A percentile compares a stretch with the other conserved stretches of the same genome.
These are phyloP conservation scores for Dryas drummondii DNA, from an alignment of 306 rosid genomes.

Conservation along the genomic window DNA sequence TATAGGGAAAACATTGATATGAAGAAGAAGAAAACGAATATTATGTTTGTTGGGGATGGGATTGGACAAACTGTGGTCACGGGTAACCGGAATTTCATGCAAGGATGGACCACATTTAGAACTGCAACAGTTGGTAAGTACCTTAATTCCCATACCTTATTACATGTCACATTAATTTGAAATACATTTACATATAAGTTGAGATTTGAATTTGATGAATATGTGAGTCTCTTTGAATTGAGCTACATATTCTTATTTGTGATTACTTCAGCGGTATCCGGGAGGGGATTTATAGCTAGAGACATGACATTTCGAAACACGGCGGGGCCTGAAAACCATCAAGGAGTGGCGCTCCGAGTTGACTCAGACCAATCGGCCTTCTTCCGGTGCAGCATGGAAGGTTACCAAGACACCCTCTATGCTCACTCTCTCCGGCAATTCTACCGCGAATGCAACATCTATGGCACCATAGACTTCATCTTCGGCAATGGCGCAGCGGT, in stretches of 20 bases:
- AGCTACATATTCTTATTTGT: background rate
- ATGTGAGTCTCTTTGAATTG: no score
- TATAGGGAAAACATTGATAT: conserved; percentile 78
- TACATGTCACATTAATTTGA: no score
- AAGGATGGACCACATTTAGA: conserved; percentile 97
- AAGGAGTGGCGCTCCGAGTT: conserved; percentile 80
- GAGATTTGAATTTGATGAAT: no score
- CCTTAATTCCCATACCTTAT: background rate
- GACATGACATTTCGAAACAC: conserved; percentile 79
- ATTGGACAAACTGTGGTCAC: conserved; percentile 76
- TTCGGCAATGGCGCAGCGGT: conserved; percentile 88
- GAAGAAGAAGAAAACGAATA: conserved; percentile 83
- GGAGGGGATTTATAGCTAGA: conserved; percentile 71
- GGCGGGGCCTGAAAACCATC: conserved; percentile 63
- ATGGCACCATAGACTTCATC: conserved; percentile 84
- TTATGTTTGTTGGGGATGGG: conserved; percentile 82
- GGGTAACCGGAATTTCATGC: conserved; percentile 74
- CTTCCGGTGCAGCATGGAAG: conserved; percentile 77
- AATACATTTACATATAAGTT: no score
- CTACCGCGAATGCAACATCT: conserved; percentile 70
- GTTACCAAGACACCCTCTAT: conserved; percentile 82
- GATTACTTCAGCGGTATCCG: conserved; percentile 58
- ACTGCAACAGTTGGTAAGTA: conserved; percentile 84
- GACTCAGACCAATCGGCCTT: conserved; percentile 88
- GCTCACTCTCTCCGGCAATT: conserved; percentile 79